Evolutionary conservation across 345 rosid species (phyloP), one percentile per base, ranked within the genome.

Genomic region (Nasturtium officinale): DNA sequence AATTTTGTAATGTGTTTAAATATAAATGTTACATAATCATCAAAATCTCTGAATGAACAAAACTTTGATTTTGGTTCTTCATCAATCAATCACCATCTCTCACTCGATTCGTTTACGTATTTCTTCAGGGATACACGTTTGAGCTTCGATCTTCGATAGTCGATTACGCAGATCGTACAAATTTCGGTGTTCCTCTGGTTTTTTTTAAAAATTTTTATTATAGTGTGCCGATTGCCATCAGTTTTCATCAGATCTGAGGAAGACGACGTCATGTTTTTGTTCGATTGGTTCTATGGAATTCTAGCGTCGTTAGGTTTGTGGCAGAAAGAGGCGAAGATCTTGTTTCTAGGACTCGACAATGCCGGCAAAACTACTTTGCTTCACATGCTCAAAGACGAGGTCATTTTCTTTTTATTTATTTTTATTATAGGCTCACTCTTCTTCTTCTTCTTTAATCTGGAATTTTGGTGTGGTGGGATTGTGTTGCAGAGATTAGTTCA

Each of bases 331-430:
- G 98, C 98, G 3, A 90, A 90, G 86, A 92, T 92, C 78, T 82
- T 92, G 82, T 90, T 92, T 72, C 63, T 92, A 43, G 98, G 98
- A 4, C 98, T 92, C 15, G 98, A 92, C 75, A 90, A 92, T 84
- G 89, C 97, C 65, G 98, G 98, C 37, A 92, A 92, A 77, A 92
- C 98, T 43, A 92, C 96, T n/a, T 83, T 92, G 68, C 97, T 92
- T 78, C 97, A 92, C 83, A 90, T 92, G 97, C 78, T 91, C 75
- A 91, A 89, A 81, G 96, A 91, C 75, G 96, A 91, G 97, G 97
- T 89, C 0, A 9, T 9, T 9, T n/a, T 26, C n/a, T n/a, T n/a
- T n/a, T 25, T 8, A 1, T 33, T 33, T 30, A 1, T 33, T 35
- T 6, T 38, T 2, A 5, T 16, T 16, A 3, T 7, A 21, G 20